phyloP scores from a whole-genome alignment of 2,329 filamentous ascomycete genomes.

The Talaromyces sp. region DNA sequence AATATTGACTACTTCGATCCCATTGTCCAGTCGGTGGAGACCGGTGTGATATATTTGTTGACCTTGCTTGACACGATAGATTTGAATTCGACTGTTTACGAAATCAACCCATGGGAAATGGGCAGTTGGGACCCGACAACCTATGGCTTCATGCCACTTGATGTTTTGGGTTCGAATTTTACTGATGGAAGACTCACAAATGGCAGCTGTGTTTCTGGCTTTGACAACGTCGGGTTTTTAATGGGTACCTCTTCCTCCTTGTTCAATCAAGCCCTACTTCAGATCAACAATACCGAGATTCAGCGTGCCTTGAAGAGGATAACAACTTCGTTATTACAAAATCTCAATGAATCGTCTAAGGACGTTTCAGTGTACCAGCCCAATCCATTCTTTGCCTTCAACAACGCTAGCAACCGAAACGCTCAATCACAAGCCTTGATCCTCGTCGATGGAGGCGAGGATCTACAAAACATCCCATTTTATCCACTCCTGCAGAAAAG shows the following conservation, averaged over 20 bases:
- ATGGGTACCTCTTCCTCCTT: slow-evolving; percentile 84
- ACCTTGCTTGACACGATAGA: neutral
- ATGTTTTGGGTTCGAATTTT: slow-evolving; percentile 73
- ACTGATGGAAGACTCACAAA: slow-evolving; percentile 58
- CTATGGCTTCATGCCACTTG: slow-evolving; percentile 67
- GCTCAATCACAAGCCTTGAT: slow-evolving; percentile 58
- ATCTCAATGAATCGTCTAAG: slow-evolving; percentile 59
- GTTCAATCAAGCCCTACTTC: slow-evolving; percentile 75
- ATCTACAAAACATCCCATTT: slow-evolving; percentile 75
- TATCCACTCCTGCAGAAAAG: slow-evolving; percentile 72
- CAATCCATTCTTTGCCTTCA: slow-evolving; percentile 72
- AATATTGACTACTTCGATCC: no score
- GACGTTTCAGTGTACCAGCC: slow-evolving; percentile 74
- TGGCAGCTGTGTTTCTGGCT: slow-evolving; percentile 68
- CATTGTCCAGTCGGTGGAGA: no score
- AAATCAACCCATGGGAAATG: slow-evolving; percentile 78
- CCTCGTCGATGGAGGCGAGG: slow-evolving; percentile 75
- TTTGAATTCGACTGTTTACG: slow-evolving; percentile 68
- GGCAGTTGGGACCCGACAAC: slow-evolving; percentile 73
- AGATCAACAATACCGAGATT: slow-evolving; percentile 58
- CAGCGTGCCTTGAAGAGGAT: slow-evolving; percentile 53
- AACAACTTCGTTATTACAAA: slow-evolving; percentile 53
- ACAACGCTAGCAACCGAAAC: slow-evolving; percentile 54
- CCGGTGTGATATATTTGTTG: neutral
- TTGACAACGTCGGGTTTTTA: slow-evolving; percentile 77